Evolutionary conservation across 1,284 basidiomycete genomes (phyloP).

Genomic region (Mrakiaceae sp.): DNA sequence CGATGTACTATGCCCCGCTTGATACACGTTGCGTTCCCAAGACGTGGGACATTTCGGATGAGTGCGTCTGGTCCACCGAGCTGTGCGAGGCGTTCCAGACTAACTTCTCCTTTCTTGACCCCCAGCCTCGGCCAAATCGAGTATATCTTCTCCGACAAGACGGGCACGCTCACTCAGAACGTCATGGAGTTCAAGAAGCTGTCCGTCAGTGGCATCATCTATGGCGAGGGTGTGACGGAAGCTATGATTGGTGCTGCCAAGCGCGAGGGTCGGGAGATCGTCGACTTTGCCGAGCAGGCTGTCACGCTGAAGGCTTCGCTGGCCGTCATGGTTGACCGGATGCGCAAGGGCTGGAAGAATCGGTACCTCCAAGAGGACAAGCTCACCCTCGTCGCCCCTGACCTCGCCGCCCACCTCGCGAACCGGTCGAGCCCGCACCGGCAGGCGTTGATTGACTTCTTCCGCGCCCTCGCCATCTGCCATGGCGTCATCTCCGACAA

Average conservation of each 20-base stretch:
- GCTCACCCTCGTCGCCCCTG: constrained; percentile 78
- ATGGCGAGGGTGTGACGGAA: constrained; percentile 93
- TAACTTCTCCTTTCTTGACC: not conserved
- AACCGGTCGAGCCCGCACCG: constrained; percentile 53
- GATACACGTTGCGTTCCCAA: constrained; percentile 87
- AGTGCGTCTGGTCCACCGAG: constrained; percentile 30
- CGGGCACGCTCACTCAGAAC: constrained; percentile 89
- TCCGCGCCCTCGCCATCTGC: constrained; percentile 80
- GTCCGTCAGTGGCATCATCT: constrained; percentile 69
- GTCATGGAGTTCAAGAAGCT: constrained; percentile 98
- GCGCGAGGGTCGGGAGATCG: constrained; percentile 57
- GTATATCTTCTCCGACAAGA: constrained; percentile 75
- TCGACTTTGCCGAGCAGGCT: constrained; percentile 59
- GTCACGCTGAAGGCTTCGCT: constrained; percentile 49
- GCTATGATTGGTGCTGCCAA: constrained; percentile 77
- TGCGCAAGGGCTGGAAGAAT: constrained; percentile 75
- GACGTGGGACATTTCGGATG: constrained; percentile 98
- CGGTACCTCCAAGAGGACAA: constrained; percentile 71
- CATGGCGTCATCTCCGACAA: constrained; percentile 78
- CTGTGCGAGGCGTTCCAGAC: not conserved
- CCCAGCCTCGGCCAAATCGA: constrained; percentile 43
- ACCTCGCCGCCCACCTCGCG: constrained; percentile 63
- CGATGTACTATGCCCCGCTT: constrained; percentile 88
- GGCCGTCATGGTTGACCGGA: constrained; percentile 58
- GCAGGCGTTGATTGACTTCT: constrained; percentile 66